These are phyloP conservation scores for Populus euphratica DNA, from an alignment of 345 rosid genomes.

Conservation along the genomic window DNA sequence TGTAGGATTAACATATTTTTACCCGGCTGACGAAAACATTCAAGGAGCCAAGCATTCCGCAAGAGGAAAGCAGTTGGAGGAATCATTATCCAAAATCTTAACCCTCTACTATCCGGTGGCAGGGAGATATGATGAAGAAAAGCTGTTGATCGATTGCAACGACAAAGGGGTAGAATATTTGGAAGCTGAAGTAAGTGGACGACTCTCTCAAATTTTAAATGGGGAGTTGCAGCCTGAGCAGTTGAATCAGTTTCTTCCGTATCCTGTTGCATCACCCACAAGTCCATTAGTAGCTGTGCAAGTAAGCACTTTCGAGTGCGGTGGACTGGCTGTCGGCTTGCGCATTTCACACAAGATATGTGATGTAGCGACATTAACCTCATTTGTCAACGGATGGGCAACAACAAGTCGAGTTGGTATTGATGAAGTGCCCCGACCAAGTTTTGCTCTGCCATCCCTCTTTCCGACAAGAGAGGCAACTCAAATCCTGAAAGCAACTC, in stretches of 20 bases:
- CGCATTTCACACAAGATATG: conserved; percentile 16
- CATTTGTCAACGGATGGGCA: conserved; percentile 10
- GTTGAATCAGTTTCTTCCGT: conserved; percentile 7
- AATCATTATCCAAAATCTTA: conserved; percentile 22
- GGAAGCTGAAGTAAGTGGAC: conserved; percentile 15
- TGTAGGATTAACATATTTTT: conserved; percentile 17
- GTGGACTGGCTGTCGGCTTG: neutral
- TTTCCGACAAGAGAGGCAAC: conserved; percentile 7
- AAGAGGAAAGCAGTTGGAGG: conserved; percentile 5
- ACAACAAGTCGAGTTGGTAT: conserved; percentile 7
- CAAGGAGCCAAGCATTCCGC: neutral
- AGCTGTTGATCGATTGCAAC: conserved; percentile 6
- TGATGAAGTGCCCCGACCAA: neutral
- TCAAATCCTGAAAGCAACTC: neutral
- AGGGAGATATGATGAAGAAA: conserved; percentile 19
- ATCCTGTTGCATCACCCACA: neutral
- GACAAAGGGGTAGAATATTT: conserved; percentile 21
- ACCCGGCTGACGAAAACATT: neutral
- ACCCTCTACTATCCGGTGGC: conserved; percentile 26
- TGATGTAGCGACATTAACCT: neutral
- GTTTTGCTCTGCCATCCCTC: neutral
- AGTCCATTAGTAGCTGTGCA: conserved; percentile 11
- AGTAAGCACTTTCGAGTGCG: neutral
- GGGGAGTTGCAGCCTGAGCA: conserved; percentile 1
- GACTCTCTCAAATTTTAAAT: conserved; percentile 7